Conservation (phyloP, 1,284 basidiomycete genomes). For the Caloboletus firmus region DNA sequence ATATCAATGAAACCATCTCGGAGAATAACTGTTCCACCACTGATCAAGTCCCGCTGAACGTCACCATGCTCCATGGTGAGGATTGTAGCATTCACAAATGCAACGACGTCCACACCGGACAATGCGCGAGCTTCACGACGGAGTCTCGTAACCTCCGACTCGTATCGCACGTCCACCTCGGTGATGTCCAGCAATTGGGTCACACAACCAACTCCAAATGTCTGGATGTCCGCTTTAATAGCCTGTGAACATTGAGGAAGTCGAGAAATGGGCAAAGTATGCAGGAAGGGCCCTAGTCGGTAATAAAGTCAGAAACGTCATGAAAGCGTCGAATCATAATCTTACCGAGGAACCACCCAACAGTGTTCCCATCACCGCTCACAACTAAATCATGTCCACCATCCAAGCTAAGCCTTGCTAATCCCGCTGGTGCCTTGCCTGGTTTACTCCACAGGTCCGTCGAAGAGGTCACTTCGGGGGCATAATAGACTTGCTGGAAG, state of each 20-base stretch:
- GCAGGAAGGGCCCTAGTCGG: constrained; percentile 60
- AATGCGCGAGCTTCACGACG: constrained; percentile 46
- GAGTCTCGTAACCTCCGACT: constrained; percentile 59
- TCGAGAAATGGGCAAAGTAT: constrained; percentile 56
- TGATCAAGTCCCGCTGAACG: constrained; percentile 45
- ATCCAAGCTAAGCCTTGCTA: constrained; percentile 63
- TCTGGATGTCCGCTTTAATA: constrained; percentile 47
- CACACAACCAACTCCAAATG: constrained; percentile 62
- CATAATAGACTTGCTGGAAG: constrained; percentile 62
- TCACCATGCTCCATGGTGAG: constrained; percentile 56
- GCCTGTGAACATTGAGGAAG: constrained; percentile 47
- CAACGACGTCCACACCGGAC: constrained; percentile 46
- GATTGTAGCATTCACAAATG: constrained; percentile 65
- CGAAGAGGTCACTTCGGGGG: constrained; percentile 40
- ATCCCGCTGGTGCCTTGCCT: constrained; percentile 57
- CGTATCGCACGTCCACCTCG: constrained; percentile 56
- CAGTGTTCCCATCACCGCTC: constrained; percentile 57
- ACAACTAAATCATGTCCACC: constrained; percentile 69
- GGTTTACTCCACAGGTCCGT: constrained; percentile 66
- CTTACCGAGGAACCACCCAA: constrained; percentile 73
- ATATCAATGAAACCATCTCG: constrained; percentile 56
- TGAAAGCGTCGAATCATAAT: background rate
- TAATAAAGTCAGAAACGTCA: constrained; percentile 1
- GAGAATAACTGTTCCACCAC: constrained; percentile 50
- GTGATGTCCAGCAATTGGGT: constrained; percentile 53